phyloP scores from a whole-genome alignment of 495 filamentous ascomycete genomes.

The Penicillium cataractarum region DNA sequence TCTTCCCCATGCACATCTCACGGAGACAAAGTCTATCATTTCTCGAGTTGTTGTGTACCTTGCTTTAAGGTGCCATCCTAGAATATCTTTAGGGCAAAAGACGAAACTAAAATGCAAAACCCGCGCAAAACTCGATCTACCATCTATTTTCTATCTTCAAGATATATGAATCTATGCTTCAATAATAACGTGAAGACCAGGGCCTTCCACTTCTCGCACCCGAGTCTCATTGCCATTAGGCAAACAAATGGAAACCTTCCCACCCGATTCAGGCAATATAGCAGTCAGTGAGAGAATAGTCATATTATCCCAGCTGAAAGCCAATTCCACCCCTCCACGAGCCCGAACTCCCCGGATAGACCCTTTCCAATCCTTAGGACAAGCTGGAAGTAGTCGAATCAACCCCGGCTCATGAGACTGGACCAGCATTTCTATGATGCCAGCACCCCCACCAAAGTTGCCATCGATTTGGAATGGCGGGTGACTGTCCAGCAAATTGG shows the following conservation, averaged over 20 bases:
- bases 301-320: conserved; percentile 36
- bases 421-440: conserved; percentile 54
- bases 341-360: conserved; percentile 42
- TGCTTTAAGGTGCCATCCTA: no score
- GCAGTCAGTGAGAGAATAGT: conserved; percentile 10
- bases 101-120: no score
- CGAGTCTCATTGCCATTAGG: conserved; percentile 23
- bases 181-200: conserved; percentile 11
- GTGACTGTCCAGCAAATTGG: conserved; percentile 49
- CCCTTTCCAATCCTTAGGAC: conserved; percentile 43
- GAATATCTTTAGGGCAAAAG: no score
- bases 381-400: conserved; percentile 49
- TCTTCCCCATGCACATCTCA: no score
- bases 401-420: conserved; percentile 50
- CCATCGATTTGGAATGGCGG: conserved; percentile 57
- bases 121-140: no score
- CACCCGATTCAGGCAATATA: neutral
- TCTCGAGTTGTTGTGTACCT: no score
- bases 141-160: no score
- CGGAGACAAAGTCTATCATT: no score
- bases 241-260: conserved; percentile 23
- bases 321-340: conserved; percentile 46
- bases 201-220: conserved; percentile 13
- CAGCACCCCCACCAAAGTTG: conserved; percentile 54
- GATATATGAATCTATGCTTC: neutral